A percentile compares a stretch with the other conserved stretches of the same genome.
phyloP scores from a whole-genome alignment of 352 stramenopile genomes.

The Peronospora destructor region DNA sequence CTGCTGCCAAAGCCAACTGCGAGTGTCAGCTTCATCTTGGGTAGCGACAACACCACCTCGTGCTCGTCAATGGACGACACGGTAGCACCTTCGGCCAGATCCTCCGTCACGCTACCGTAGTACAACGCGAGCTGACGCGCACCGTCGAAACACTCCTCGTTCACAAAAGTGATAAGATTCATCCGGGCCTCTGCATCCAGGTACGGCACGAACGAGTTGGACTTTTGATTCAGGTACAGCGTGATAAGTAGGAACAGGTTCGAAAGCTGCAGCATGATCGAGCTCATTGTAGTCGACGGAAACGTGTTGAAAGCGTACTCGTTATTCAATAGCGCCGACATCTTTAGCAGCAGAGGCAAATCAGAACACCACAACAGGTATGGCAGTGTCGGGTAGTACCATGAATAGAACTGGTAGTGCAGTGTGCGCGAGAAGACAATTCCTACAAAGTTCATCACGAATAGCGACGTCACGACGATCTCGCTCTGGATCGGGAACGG shows the following conservation, averaged over 20 bases:
- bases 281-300: conserved; percentile 89
- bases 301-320: conserved; percentile 95
- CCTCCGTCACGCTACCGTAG: conserved; percentile 77
- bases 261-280: conserved; percentile 87
- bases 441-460: conserved; percentile 94
- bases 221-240: conserved; percentile 62
- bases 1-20: conserved; percentile 77
- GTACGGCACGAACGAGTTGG: conserved; percentile 61
- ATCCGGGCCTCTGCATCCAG: conserved; percentile 67
- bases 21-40: conserved; percentile 80
- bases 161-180: conserved; percentile 65
- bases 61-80: conserved; percentile 76
- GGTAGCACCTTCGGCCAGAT: conserved; percentile 51
- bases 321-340: conserved; percentile 74
- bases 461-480: conserved; percentile 82
- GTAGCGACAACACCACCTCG: conserved; percentile 65
- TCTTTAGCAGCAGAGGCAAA: conserved; percentile 72
- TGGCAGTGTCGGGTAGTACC: conserved; percentile 94
- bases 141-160: conserved; percentile 72
- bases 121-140: conserved; percentile 68
- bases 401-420: conserved; percentile 98
- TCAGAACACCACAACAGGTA: conserved; percentile 91
- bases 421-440: conserved; percentile 94
- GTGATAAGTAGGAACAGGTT: conserved; percentile 84
- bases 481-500: conserved; percentile 77